A percentile compares a stretch with the other conserved stretches of the same genome.
phyloP scores from a whole-genome alignment of 2,329 filamentous ascomycete species.

The Penicillium sp. region DNA sequence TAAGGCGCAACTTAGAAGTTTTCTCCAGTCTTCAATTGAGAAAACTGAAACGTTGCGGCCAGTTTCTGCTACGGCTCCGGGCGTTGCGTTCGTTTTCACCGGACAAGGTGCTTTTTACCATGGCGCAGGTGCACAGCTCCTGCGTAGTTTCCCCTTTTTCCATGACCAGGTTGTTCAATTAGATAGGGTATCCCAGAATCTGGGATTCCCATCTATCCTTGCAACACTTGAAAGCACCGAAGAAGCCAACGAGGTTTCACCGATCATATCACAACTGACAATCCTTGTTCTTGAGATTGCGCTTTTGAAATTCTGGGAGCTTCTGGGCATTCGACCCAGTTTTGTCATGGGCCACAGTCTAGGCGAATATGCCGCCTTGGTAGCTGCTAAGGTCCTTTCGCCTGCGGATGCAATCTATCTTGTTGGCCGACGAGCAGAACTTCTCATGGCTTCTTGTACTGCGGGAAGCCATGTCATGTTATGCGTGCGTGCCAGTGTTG shows the following conservation, averaged over 20 bases:
- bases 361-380: slow-evolving; percentile 42
- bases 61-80: no score
- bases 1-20: slow-evolving; percentile 41
- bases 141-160: no score
- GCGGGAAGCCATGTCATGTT: slow-evolving; percentile 67
- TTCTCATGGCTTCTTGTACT: slow-evolving; percentile 58
- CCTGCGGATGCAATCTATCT: slow-evolving; percentile 55
- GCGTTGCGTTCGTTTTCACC: no score
- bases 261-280: slow-evolving; percentile 37
- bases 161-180: no score
- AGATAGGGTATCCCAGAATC: no score
- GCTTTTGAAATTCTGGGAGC: slow-evolving; percentile 30
- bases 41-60: no score
- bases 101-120: no score
- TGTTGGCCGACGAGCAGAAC: slow-evolving; percentile 64
- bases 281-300: slow-evolving; percentile 42
- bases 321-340: slow-evolving; percentile 28
- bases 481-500: slow-evolving; percentile 48
- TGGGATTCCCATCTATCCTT: no score
- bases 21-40: no score
- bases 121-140: no score
- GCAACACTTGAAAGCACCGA: no score
- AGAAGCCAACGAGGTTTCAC: neutral
- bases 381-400: slow-evolving; percentile 37
- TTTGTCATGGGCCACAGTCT: slow-evolving; percentile 32